These are phyloP conservation scores for Albugo candida DNA, from an alignment of 352 stramenopile species.

Conservation along the genomic window DNA sequence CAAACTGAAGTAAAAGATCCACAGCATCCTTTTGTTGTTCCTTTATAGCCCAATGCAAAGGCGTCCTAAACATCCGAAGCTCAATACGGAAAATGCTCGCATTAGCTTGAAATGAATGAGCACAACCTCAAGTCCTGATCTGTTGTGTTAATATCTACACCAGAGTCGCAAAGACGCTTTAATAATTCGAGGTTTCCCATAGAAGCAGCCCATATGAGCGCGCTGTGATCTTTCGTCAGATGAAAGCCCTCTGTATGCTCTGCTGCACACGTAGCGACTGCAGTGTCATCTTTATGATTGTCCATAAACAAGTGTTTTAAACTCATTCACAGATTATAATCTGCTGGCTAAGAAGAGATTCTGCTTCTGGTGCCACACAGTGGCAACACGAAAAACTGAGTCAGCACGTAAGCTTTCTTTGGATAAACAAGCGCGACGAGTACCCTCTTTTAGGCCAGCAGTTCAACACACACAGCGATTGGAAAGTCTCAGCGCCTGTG, in stretches of 20 bases:
- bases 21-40: slow-evolving; percentile 34
- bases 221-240: slow-evolving; percentile 11
- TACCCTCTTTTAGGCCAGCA: too few species aligned
- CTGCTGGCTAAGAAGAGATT: too few species aligned
- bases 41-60: slow-evolving; percentile 55
- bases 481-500: too few species aligned
- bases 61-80: slow-evolving; percentile 19
- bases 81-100: neutral
- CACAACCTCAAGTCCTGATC: slow-evolving; percentile 57
- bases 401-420: too few species aligned
- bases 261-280: too few species aligned
- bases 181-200: slow-evolving; percentile 42
- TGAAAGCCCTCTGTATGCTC: neutral
- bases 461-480: too few species aligned
- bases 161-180: slow-evolving; percentile 30
- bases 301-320: too few species aligned
- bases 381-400: too few species aligned
- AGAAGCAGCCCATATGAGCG: slow-evolving; percentile 57
- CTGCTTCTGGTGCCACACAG: too few species aligned
- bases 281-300: too few species aligned
- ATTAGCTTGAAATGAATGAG: neutral
- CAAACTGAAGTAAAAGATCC: slow-evolving; percentile 34
- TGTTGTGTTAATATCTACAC: slow-evolving; percentile 42
- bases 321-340: too few species aligned
- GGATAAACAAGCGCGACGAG: too few species aligned